Conservation (phyloP, 1,284 basidiomycete species). For the Malassezia japonica region DNA sequence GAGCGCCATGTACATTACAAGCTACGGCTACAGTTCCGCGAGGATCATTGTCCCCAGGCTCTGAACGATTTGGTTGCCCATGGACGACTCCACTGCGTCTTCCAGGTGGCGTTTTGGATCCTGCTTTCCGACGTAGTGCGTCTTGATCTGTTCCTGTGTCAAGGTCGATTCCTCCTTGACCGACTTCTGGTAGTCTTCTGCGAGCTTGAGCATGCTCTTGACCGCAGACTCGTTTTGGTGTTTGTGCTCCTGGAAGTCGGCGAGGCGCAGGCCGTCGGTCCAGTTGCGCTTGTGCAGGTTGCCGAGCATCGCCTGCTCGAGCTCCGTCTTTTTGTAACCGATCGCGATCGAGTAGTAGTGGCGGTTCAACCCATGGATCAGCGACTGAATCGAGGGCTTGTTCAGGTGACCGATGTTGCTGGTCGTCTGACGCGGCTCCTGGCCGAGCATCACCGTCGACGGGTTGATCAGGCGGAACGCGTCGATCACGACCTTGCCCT, state of each 20-base stretch:
- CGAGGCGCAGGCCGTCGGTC: slow-evolving; percentile 43
- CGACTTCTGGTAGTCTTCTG: slow-evolving; percentile 47
- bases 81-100: slow-evolving; percentile 43
- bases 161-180: slow-evolving; percentile 44
- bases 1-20: neutral
- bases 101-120: slow-evolving; percentile 48
- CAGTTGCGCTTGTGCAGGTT: slow-evolving; percentile 47
- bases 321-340: slow-evolving; percentile 46
- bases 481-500: slow-evolving; percentile 84
- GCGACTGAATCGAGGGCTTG: slow-evolving; percentile 87
- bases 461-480: slow-evolving; percentile 67
- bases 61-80: slow-evolving; percentile 48
- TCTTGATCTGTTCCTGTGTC: slow-evolving; percentile 44
- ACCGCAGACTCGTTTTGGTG: slow-evolving; percentile 43
- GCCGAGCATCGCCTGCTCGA: slow-evolving; percentile 48
- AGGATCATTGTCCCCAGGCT: slow-evolving; percentile 42
- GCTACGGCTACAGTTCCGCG: slow-evolving; percentile 18
- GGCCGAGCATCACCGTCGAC: slow-evolving; percentile 56
- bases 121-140: slow-evolving; percentile 46
- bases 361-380: slow-evolving; percentile 47
- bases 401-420: slow-evolving; percentile 98
- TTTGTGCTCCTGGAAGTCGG: slow-evolving; percentile 45
- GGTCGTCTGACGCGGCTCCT: slow-evolving; percentile 92
- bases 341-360: slow-evolving; percentile 49
- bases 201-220: slow-evolving; percentile 38